phyloP scores from a whole-genome alignment of 2,329 filamentous ascomycete species.

The Phaeophleospora eucalypticola region DNA sequence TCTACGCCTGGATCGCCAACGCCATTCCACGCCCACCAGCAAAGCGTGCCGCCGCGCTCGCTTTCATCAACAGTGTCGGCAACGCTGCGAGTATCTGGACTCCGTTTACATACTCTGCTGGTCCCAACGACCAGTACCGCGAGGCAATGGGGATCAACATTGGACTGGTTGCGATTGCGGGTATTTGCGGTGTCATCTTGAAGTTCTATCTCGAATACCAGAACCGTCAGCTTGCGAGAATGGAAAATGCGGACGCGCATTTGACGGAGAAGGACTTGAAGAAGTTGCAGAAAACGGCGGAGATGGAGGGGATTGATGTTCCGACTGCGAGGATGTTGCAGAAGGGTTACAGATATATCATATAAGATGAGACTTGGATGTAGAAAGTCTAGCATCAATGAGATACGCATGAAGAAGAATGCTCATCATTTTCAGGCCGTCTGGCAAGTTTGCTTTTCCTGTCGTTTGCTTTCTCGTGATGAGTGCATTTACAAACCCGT shows the following conservation, averaged over 20 bases:
- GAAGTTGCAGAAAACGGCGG: constrained; percentile 48
- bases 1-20: constrained; percentile 74
- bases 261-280: constrained; percentile 47
- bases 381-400: too few relatives aligned
- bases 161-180: constrained; percentile 27
- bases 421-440: too few relatives aligned
- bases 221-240: constrained; percentile 48
- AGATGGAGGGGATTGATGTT: constrained; percentile 50
- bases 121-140: constrained; percentile 28
- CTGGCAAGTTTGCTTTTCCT: too few relatives aligned
- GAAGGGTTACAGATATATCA: constrained; percentile 52
- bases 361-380: too few relatives aligned
- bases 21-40: constrained; percentile 70
- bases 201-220: constrained; percentile 35
- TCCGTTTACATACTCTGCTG: constrained; percentile 40
- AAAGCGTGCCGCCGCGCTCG: constrained; percentile 68
- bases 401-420: too few relatives aligned
- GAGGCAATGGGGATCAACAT: constrained; percentile 34
- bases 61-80: constrained; percentile 69
- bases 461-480: too few relatives aligned
- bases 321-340: constrained; percentile 49
- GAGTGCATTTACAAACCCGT: background rate
- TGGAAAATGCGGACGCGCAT: constrained; percentile 47
- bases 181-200: constrained; percentile 27
- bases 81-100: constrained; percentile 65